These are phyloP conservation scores for Aspergillus biplanus DNA, from an alignment of 495 filamentous ascomycete genomes.

Conservation along the genomic window DNA sequence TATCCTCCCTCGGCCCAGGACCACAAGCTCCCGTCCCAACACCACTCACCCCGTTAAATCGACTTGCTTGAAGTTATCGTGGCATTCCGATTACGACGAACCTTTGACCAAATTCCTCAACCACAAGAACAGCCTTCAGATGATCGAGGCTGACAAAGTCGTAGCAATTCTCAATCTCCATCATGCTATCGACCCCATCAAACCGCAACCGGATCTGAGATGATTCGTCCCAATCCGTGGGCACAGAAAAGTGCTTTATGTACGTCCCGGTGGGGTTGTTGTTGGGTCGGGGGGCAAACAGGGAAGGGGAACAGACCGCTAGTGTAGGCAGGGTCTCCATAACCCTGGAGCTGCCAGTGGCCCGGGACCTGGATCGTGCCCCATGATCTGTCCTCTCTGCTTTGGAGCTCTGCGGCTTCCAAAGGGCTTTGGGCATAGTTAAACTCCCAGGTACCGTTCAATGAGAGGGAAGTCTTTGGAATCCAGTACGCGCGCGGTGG, in stretches of 20 bases:
- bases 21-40: not conserved
- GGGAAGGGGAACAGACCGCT: constrained; percentile 65
- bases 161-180: constrained; percentile 51
- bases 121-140: constrained; percentile 32
- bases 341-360: constrained; percentile 70
- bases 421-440: constrained; percentile 53
- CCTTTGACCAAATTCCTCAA: constrained; percentile 23
- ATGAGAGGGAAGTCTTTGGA: constrained; percentile 37
- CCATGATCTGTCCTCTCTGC: constrained; percentile 42
- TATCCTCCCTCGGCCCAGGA: not conserved
- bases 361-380: constrained; percentile 59
- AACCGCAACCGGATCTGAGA: constrained; percentile 21
- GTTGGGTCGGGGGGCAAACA: constrained; percentile 57
- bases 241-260: constrained; percentile 52
- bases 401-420: constrained; percentile 38
- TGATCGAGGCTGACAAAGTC: constrained; percentile 56
- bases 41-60: not conserved
- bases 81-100: too few relatives aligned
- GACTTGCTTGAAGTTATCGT: constrained; percentile 9
- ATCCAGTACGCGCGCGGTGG: constrained; percentile 62
- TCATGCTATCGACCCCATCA: constrained; percentile 23
- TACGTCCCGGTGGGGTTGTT: constrained; percentile 62
- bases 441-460: constrained; percentile 65
- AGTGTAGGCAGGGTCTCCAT: constrained; percentile 61
- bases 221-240: constrained; percentile 26